Evolutionary conservation across 2,329 filamentous ascomycete species (phyloP).

Genomic region (Phyllosticta citriasiana): DNA sequence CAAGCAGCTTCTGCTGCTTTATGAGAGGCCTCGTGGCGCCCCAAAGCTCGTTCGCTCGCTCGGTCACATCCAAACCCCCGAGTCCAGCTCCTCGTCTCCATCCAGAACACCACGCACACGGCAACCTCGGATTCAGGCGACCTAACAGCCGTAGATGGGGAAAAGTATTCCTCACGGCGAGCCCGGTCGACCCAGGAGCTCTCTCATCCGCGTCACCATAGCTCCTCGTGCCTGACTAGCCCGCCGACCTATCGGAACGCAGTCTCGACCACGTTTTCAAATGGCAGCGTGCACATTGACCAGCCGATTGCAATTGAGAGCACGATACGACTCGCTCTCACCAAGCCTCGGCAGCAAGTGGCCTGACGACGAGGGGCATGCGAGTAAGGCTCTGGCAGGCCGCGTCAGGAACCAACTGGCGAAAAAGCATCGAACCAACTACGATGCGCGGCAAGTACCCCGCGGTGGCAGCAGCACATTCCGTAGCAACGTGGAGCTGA

Average conservation of each 20-base stretch:
- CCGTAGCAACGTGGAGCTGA: neutral
- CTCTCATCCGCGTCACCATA: neutral
- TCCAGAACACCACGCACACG: neutral
- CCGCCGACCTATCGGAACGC: neutral
- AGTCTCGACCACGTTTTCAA: neutral
- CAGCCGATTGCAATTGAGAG: neutral
- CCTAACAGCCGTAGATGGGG: neutral
- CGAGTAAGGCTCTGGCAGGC: neutral
- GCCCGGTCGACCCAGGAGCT: neutral
- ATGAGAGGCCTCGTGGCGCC: neutral
- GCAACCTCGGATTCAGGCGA: neutral
- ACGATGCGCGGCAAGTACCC: neutral
- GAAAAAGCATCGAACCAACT: neutral
- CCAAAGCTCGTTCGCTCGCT: neutral
- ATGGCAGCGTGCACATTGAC: neutral
- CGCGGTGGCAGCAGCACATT: neutral
- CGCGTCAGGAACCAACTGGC: neutral
- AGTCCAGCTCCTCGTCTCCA: neutral
- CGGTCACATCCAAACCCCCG: neutral
- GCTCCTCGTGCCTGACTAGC: neutral
- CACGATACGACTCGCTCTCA: neutral
- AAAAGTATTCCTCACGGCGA: neutral
- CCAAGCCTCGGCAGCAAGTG: neutral
- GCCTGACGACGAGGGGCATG: neutral
- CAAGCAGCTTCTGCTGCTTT: neutral